A percentile compares a stretch with the other conserved stretches of the same genome.
Evolutionary conservation across 768 basidiomycete species (phyloP).

Genomic region (Amylocystis lapponica): DNA sequence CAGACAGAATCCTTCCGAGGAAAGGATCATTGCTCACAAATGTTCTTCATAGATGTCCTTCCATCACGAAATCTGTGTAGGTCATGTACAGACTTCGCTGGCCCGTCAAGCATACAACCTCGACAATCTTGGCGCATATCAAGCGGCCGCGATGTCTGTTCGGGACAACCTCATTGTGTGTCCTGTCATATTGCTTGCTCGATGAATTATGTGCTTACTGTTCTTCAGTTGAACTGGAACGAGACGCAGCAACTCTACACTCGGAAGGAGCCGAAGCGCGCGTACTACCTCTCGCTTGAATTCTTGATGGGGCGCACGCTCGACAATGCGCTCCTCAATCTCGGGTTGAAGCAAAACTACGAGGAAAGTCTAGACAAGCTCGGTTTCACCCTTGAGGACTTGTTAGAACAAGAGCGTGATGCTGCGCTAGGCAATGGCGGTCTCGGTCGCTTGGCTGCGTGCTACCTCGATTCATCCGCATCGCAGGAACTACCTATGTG

Average conservation of each 20-base stretch:
- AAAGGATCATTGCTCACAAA: no score
- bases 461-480: conserved; percentile 92
- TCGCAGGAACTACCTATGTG: conserved; percentile 89
- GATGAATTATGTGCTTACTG: not conserved
- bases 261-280: conserved; percentile 80
- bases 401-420: conserved; percentile 86
- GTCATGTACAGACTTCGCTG: conserved; percentile 83
- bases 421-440: conserved; percentile 95
- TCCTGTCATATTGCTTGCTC: conserved; percentile 3
- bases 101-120: conserved; percentile 90
- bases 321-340: conserved; percentile 81
- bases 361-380: conserved; percentile 61
- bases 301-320: conserved; percentile 83
- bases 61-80: conserved; percentile 73
- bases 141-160: conserved; percentile 83
- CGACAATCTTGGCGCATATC: conserved; percentile 83
- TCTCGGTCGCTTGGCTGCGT: conserved; percentile 92
- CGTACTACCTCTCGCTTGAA: conserved; percentile 95
- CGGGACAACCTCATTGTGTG: conserved; percentile 82
- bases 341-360: conserved; percentile 78
- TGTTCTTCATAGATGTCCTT: conserved; percentile 44
- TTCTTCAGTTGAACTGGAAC: conserved; percentile 72
- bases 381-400: conserved; percentile 86
- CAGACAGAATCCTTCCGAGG: no score
- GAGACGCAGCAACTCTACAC: conserved; percentile 72